phyloP scores from a whole-genome alignment of 1,284 basidiomycete species.

The Volvariella volvacea region DNA sequence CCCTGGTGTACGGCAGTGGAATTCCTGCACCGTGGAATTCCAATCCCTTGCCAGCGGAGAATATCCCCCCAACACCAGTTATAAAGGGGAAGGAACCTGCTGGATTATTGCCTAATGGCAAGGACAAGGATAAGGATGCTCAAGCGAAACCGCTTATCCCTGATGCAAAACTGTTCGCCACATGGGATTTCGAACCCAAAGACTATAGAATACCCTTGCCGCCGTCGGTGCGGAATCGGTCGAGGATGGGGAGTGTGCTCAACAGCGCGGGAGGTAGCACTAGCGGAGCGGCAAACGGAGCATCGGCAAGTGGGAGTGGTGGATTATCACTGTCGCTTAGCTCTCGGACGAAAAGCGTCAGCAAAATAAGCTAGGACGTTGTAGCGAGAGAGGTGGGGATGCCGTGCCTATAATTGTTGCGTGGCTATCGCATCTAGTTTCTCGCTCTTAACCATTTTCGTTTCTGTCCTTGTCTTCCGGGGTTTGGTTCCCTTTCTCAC shows the following conservation, averaged over 20 bases:
- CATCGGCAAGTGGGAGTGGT: slow-evolving; percentile 14
- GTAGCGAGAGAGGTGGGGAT: no score
- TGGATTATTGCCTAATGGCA: slow-evolving; percentile 1
- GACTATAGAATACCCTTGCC: slow-evolving; percentile 47
- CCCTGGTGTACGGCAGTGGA: slow-evolving; percentile 55
- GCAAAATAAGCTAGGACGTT: slow-evolving; percentile 8
- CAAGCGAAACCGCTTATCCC: slow-evolving; percentile 40
- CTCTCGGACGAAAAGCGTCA: slow-evolving; percentile 15
- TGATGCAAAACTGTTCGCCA: slow-evolving; percentile 64
- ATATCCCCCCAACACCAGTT: slow-evolving; percentile 17
- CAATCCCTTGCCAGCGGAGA: slow-evolving; percentile 23
- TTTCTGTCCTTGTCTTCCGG: no score
- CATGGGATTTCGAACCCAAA: slow-evolving; percentile 71
- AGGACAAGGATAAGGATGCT: slow-evolving; percentile 9
- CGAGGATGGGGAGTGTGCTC: slow-evolving; percentile 21
- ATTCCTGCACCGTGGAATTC: slow-evolving; percentile 65
- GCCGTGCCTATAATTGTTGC: no score
- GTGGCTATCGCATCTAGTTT: no score
- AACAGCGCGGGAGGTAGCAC: background rate
- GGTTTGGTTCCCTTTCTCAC: no score
- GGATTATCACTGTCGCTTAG: slow-evolving; percentile 16
- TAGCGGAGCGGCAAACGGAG: background rate
- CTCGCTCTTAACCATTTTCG: no score
- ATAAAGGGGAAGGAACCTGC: slow-evolving; percentile 9
- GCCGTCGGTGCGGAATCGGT: slow-evolving; percentile 9